Base-by-base conservation (phyloP, 2,329 filamentous ascomycete genomes). In the Trichoderma koningii region DNA sequence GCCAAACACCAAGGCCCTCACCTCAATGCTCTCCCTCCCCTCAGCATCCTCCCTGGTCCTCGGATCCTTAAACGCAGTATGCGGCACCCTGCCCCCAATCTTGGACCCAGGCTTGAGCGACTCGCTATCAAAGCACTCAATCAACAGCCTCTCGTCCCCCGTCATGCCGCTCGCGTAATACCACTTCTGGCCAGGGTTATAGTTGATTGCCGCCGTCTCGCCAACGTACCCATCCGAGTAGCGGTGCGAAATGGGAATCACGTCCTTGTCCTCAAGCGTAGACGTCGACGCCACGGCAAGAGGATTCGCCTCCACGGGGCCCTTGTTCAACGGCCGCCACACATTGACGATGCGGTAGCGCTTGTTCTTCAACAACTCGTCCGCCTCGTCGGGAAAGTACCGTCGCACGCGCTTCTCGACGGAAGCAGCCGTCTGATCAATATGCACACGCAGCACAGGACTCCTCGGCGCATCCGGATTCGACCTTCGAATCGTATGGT, bases 321-420 rank as follows among this genome's bases (percentile, higher is more conserved):
- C 79, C 69, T 76, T 75, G 76, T 83, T 85, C 9, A 86, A 77
- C 17, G 88, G 87, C 0, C 90, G 83, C 93, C 93, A 97, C 55
- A 97, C 89, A 70, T 96, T 97, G 75, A 97, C 86, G 72, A 97
- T 91, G 66, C 92, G 85, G 76, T 92, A 93, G 2, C 92, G 87
- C 34, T 38, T 38, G 3, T 84, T 86, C 66, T 82, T 74, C 1
- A 93, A 83, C 0, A 94, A 83, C 0, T 94, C 79, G 63, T 77
- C 72, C 4, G 89, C 87, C 0, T 91, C 90, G 67, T 93, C 89
- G 1, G 85, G 78, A 63, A 92, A 80, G 75, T 93, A 91, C 1
- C 83, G 79, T 15, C 80, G 79, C 2, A 96, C 89, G 55, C 92
- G 89, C 74, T 85, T 81, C 10, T 78, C 82, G 0, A 90, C 87